Conservation (phyloP, 148 eudicot species). For the Rhododendron vialii region DNA sequence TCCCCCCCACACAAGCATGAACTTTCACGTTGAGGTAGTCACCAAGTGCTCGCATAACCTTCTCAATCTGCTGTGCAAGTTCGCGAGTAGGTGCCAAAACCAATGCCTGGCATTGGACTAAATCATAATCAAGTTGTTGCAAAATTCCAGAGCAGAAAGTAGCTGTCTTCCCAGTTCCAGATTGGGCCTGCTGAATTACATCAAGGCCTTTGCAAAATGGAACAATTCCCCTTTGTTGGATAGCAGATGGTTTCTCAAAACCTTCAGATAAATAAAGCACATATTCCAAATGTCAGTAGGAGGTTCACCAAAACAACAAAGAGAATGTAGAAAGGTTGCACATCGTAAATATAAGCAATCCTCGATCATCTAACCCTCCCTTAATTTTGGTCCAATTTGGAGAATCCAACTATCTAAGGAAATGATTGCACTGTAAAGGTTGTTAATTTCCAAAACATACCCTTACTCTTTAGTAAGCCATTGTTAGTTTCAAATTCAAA, state of each 20-base stretch:
- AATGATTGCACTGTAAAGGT: not conserved
- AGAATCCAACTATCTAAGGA: not conserved
- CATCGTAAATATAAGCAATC: not conserved
- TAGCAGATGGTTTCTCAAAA: slow-evolving; percentile 69
- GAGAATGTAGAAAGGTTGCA: not conserved
- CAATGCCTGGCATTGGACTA: slow-evolving; percentile 51
- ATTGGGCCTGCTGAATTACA: slow-evolving; percentile 62
- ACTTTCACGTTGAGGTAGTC: slow-evolving; percentile 75
- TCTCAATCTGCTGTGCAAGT: slow-evolving; percentile 60
- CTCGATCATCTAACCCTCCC: not conserved
- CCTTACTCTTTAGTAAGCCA: too few species aligned
- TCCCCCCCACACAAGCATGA: slow-evolving; percentile 89
- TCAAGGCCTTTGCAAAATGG: slow-evolving; percentile 60
- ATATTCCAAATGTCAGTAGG: not conserved
- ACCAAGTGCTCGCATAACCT: slow-evolving; percentile 63
- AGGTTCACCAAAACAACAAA: not conserved
- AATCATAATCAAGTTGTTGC: slow-evolving; percentile 45
- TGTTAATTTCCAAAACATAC: not conserved
- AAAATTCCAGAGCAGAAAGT: slow-evolving; percentile 67
- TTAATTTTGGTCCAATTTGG: not conserved
- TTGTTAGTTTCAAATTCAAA: not conserved
- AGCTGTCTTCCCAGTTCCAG: slow-evolving; percentile 65
- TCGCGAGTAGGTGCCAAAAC: slow-evolving; percentile 62
- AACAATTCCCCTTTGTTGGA: slow-evolving; percentile 63
- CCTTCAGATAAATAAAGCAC: slow-evolving; percentile 24